Conservation (phyloP, 805 yeast species). For the Cyberlindnera mycetangii region DNA sequence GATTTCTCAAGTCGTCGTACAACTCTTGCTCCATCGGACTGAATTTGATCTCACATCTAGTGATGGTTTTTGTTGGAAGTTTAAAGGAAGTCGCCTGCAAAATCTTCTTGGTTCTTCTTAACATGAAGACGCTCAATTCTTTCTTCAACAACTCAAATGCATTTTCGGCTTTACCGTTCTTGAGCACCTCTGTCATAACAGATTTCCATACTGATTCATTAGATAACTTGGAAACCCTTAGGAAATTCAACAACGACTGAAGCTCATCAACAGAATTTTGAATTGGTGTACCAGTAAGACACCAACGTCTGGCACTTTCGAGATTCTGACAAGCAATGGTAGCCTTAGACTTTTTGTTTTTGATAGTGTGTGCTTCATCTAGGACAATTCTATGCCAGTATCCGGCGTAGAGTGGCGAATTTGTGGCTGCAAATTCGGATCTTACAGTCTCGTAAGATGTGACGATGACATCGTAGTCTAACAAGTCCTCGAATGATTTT, state of each 20-base stretch:
- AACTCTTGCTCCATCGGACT: slow-evolving; percentile 26
- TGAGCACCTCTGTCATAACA: slow-evolving; percentile 35
- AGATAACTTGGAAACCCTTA: slow-evolving; percentile 33
- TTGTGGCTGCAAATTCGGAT: slow-evolving; percentile 29
- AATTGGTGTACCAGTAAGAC: slow-evolving; percentile 63
- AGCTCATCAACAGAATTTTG: slow-evolving; percentile 56
- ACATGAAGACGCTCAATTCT: slow-evolving; percentile 36
- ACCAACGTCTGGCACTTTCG: slow-evolving; percentile 47
- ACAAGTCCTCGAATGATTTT: slow-evolving; percentile 37
- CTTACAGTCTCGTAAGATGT: slow-evolving; percentile 64
- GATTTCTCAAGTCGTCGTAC: slow-evolving; percentile 25
- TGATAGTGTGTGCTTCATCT: slow-evolving; percentile 65
- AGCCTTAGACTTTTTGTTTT: slow-evolving; percentile 45
- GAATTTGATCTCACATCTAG: slow-evolving; percentile 25
- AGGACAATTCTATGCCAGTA: slow-evolving; percentile 50
- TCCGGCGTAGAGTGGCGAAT: slow-evolving; percentile 29
- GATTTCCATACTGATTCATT: slow-evolving; percentile 22
- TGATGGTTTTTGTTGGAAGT: slow-evolving; percentile 22
- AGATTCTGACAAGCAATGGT: slow-evolving; percentile 45
- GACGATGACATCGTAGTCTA: slow-evolving; percentile 57
- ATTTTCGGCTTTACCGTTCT: slow-evolving; percentile 32
- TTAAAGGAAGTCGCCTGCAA: slow-evolving; percentile 25
- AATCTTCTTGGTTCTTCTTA: slow-evolving; percentile 44
- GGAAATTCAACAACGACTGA: slow-evolving; percentile 45
- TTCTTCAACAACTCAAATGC: slow-evolving; percentile 35